phyloP scores from a whole-genome alignment of 2,329 filamentous ascomycete genomes.

The Spiromastix sp. region DNA sequence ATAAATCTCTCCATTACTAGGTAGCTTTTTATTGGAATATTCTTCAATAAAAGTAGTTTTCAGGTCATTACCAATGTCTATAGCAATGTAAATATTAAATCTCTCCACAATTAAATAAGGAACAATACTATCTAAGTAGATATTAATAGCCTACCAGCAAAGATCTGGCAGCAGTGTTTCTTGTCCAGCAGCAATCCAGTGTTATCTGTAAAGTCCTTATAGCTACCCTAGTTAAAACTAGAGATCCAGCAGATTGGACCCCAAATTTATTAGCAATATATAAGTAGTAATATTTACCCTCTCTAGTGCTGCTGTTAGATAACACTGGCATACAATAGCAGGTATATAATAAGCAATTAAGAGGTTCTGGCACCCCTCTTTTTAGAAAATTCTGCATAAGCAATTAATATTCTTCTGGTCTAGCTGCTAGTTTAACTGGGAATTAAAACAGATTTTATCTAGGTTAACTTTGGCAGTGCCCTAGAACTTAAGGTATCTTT shows the following conservation, averaged over 20 bases:
- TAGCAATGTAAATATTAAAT: background rate
- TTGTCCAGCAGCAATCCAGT: constrained; percentile 3
- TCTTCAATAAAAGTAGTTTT: constrained; percentile 17
- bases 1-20: constrained; percentile 20
- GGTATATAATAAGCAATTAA: background rate
- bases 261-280: constrained; percentile 4
- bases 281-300: background rate
- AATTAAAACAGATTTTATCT: constrained; percentile 5
- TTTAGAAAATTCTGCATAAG: constrained; percentile 3
- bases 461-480: constrained; percentile 4
- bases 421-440: constrained; percentile 3
- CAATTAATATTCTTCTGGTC: constrained; percentile 2
- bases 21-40: constrained; percentile 19
- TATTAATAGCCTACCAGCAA: constrained; percentile 7
- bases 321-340: constrained; percentile 2
- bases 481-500: constrained; percentile 5
- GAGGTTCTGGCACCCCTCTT: constrained; percentile 1
- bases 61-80: constrained; percentile 18
- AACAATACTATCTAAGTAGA: constrained; percentile 7
- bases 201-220: constrained; percentile 5
- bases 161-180: constrained; percentile 2
- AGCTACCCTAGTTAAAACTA: constrained; percentile 4
- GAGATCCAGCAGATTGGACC: background rate
- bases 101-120: background rate
- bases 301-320: constrained; percentile 2